phyloP scores from a whole-genome alignment of 2,329 filamentous ascomycete species.

The Westerdykella ornata region DNA sequence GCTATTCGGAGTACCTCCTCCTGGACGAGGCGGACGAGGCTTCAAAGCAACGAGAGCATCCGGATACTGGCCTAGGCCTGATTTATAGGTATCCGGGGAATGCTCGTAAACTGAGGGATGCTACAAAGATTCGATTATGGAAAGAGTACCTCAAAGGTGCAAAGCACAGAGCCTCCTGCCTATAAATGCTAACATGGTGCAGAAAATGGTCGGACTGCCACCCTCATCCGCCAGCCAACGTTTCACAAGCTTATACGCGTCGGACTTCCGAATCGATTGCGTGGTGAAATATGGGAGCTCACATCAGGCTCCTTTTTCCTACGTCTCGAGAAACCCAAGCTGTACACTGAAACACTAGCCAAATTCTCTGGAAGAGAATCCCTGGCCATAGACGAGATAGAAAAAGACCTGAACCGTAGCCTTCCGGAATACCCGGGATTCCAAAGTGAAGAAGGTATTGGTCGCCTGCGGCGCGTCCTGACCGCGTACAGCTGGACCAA shows the following conservation, averaged over 20 bases:
- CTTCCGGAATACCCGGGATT: slow-evolving; percentile 96
- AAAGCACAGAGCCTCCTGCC: slow-evolving; percentile 17
- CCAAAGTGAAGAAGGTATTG: slow-evolving; percentile 92
- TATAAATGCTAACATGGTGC: slow-evolving; percentile 3
- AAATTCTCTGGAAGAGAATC: slow-evolving; percentile 83
- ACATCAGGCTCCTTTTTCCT: slow-evolving; percentile 87
- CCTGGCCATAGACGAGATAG: slow-evolving; percentile 95
- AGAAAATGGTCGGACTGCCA: slow-evolving; percentile 91
- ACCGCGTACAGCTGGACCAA: slow-evolving; percentile 98
- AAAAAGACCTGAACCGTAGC: slow-evolving; percentile 95
- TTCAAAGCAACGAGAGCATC: slow-evolving; percentile 51
- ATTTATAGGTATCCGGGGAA: slow-evolving; percentile 93
- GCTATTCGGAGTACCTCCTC: slow-evolving; percentile 66
- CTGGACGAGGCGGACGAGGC: slow-evolving; percentile 43
- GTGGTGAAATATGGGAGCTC: slow-evolving; percentile 94
- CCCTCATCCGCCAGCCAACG: slow-evolving; percentile 87
- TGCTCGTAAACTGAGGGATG: slow-evolving; percentile 83
- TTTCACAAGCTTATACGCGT: slow-evolving; percentile 97
- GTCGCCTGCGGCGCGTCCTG: slow-evolving; percentile 76
- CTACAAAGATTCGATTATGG: slow-evolving; percentile 97
- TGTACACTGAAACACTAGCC: slow-evolving; percentile 75
- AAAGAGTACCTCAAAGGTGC: slow-evolving; percentile 75
- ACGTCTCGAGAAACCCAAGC: slow-evolving; percentile 73
- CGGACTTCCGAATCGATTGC: slow-evolving; percentile 82
- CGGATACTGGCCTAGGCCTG: slow-evolving; percentile 91